Base-by-base conservation (phyloP, 768 basidiomycete species). In the Termitomyces sp. region DNA sequence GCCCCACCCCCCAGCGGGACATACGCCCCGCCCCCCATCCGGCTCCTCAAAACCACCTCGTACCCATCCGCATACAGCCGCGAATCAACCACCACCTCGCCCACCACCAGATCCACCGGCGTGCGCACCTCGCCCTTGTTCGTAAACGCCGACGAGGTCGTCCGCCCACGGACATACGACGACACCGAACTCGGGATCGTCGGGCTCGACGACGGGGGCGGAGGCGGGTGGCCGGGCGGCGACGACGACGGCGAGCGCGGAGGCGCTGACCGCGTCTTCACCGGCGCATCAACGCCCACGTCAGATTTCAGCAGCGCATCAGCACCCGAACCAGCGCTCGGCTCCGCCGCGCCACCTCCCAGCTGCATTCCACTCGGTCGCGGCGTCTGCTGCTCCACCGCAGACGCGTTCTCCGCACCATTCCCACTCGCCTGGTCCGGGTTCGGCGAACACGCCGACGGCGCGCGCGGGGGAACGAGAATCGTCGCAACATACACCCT, bases 61-160 rank as follows among this genome's bases (percentile, higher is more conserved):
- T 91, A 93, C n/a, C 91, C 91, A 42, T 80, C 78, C 0, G 87
- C 83, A 71, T 90, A 94, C 57, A 90, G 74, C 68, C 87, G 88
- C 55, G 89, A 85, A 71, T 94, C 92, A 28, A 93, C 78, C 28
- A 93, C 81, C 31, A 94, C 67, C 70, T 96, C 94, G 2, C 82
- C 82, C 18, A 94, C 82, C 20, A 93, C 71, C 47, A 93, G 71
- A 68, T 96, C 92, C 52, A 80, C 78, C n/a, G 77, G 72, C 45
- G 79, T 76, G 55, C 77, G 79, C 57, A 86, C 77, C 64, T 86
- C 85, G 41, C 84, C 84, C 50, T 83, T 84, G 47, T 77, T 56
- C 3, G 81, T 86, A 64, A 89, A 87, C 31, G 80, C 82, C 9
- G 85, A 83, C 16, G 82, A 77, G 4, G 82, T 77, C 10, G 80